phyloP scores from a whole-genome alignment of 495 filamentous ascomycete genomes.

The Hypoxylon intermedium region DNA sequence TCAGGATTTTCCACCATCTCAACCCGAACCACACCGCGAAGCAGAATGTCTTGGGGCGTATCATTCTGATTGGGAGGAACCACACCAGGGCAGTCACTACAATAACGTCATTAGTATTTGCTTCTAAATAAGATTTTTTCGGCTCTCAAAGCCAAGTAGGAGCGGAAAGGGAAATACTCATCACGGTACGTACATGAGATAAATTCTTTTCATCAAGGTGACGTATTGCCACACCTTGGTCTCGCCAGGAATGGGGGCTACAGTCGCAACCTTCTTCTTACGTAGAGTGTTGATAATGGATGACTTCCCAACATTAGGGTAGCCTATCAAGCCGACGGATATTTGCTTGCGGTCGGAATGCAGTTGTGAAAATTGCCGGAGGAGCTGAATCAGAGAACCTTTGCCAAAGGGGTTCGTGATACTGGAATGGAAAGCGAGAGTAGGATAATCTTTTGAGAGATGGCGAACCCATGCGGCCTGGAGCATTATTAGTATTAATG shows the following conservation, averaged over 20 bases:
- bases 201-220: conserved; percentile 95
- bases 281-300: conserved; percentile 92
- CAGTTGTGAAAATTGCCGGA: conserved; percentile 91
- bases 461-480: conserved; percentile 86
- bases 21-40: conserved; percentile 88
- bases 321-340: conserved; percentile 84
- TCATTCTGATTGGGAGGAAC: conserved; percentile 65
- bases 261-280: conserved; percentile 89
- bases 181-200: too few species aligned
- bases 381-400: conserved; percentile 73
- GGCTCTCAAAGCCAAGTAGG: too few species aligned
- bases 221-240: conserved; percentile 99
- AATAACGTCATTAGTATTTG: too few species aligned
- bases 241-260: conserved; percentile 94
- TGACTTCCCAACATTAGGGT: conserved; percentile 88
- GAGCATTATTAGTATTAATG: conserved; percentile 28
- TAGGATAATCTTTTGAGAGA: conserved; percentile 86
- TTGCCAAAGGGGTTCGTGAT: conserved; percentile 93
- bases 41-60: conserved; percentile 84
- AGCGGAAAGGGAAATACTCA: too few species aligned
- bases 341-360: conserved; percentile 93
- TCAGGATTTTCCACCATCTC: conserved; percentile 95
- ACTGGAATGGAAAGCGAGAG: conserved; percentile 88
- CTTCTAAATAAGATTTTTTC: too few species aligned
- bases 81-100: neutral